These are phyloP conservation scores for Trichosanthes cucumerina DNA, from an alignment of 306 rosid genomes.

Conservation along the genomic window DNA sequence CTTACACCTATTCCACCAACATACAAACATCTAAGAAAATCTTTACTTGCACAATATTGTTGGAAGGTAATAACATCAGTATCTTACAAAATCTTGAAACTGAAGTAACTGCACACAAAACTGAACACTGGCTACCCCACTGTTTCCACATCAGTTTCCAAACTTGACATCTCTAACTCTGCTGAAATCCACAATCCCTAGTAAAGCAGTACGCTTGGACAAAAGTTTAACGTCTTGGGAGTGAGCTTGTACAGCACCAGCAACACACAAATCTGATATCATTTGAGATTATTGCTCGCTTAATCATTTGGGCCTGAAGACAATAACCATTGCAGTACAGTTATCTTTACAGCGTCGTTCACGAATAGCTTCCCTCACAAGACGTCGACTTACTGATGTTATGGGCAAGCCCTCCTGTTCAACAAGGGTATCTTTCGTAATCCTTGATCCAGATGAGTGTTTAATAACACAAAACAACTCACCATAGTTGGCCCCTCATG, in stretches of 20 bases:
- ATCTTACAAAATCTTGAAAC: conserved; percentile 11
- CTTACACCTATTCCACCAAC: background rate
- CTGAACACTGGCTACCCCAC: background rate
- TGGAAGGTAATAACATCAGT: conserved; percentile 6
- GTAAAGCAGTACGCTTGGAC: background rate
- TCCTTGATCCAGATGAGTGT: background rate
- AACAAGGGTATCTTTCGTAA: background rate
- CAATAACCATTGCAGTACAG: conserved; percentile 67
- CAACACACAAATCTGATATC: background rate
- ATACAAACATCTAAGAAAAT: conserved; percentile 3
- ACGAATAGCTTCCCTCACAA: conserved; percentile 70
- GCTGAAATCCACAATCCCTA: background rate
- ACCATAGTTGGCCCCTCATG: background rate
- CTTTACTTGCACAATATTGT: background rate
- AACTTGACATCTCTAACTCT: background rate
- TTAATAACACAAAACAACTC: background rate
- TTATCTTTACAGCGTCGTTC: conserved; percentile 86
- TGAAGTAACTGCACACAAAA: background rate
- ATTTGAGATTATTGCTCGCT: background rate
- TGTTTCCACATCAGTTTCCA: conserved; percentile 1
- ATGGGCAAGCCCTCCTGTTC: conserved; percentile 60
- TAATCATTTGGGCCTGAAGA: conserved; percentile 37
- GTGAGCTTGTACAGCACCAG: background rate
- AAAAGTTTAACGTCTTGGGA: background rate
- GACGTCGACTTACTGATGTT: conserved; percentile 52